phyloP scores from a whole-genome alignment of 208 protist genomes.

The Leptomonas seymouri region DNA sequence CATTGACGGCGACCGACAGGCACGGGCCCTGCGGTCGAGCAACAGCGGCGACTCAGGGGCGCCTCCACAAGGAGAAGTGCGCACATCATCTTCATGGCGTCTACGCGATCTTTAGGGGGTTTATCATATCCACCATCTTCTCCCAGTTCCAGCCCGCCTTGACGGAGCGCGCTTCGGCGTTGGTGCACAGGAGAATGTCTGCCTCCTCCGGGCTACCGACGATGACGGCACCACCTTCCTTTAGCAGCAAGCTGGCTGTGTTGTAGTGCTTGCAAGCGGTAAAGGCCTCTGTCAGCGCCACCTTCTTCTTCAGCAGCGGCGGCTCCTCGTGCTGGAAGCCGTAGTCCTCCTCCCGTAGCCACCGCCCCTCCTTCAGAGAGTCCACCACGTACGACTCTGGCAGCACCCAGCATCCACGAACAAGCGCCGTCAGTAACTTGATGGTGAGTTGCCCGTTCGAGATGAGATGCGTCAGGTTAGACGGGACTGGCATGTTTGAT shows the following conservation, averaged over 20 bases:
- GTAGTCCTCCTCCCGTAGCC: conserved; percentile 71
- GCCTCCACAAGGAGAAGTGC: too few species aligned
- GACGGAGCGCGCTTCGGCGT: conserved; percentile 44
- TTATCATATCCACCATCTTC: conserved; percentile 80
- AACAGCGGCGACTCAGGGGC: too few species aligned
- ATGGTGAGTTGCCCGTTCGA: conserved; percentile 88
- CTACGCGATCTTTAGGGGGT: conserved; percentile 70
- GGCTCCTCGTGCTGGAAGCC: conserved; percentile 86
- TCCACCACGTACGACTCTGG: conserved; percentile 75
- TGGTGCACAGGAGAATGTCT: conserved; percentile 84
- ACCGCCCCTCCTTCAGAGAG: conserved; percentile 52
- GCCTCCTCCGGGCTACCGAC: conserved; percentile 41
- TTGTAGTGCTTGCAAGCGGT: conserved; percentile 68
- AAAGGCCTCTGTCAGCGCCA: conserved; percentile 74
- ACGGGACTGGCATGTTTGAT: conserved; percentile 82
- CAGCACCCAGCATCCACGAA: conserved; percentile 88
- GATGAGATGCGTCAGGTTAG: conserved; percentile 87
- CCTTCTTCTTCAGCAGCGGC: conserved; percentile 68
- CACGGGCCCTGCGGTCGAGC: too few species aligned
- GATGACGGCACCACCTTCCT: conserved; percentile 73
- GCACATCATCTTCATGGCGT: not conserved
- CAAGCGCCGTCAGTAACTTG: conserved; percentile 85
- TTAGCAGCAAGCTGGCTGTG: conserved; percentile 64
- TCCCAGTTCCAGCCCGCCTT: conserved; percentile 73
- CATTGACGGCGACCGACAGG: too few species aligned